These are phyloP conservation scores for Byssochlamys sp. DNA, from an alignment of 2,329 filamentous ascomycete species.

Conservation along the genomic window DNA sequence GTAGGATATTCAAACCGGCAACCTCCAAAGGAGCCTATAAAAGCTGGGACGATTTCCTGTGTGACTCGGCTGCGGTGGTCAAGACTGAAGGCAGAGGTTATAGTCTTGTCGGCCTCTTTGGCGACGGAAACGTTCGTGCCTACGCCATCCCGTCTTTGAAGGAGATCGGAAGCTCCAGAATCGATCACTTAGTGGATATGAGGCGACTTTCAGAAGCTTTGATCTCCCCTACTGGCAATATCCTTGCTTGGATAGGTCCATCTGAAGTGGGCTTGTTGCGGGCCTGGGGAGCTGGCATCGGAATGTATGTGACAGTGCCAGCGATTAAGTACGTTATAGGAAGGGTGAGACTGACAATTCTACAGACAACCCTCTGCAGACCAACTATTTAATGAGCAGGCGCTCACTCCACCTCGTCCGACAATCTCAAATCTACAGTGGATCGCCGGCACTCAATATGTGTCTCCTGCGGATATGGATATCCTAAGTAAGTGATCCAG, in stretches of 20 bases:
- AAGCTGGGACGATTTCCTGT: constrained; percentile 72
- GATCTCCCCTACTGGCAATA: constrained; percentile 67
- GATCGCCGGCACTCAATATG: constrained; percentile 88
- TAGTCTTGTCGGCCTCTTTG: constrained; percentile 74
- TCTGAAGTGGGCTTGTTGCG: constrained; percentile 76
- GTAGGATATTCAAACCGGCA: constrained; percentile 79
- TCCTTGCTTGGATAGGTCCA: constrained; percentile 81
- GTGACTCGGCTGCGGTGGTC: constrained; percentile 68
- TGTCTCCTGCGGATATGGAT: constrained; percentile 80
- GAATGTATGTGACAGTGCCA: constrained; percentile 41
- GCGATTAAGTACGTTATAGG: neutral
- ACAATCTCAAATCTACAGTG: constrained; percentile 94
- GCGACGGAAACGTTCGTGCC: constrained; percentile 67
- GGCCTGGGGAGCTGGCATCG: constrained; percentile 67
- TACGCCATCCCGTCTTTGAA: constrained; percentile 82
- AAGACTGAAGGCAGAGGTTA: constrained; percentile 65
- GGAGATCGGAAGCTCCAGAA: constrained; percentile 61
- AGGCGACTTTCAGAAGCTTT: constrained; percentile 59
- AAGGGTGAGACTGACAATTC: constrained; percentile 8
- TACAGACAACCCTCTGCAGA: constrained; percentile 50
- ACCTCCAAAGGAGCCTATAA: constrained; percentile 84
- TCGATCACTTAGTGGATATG: constrained; percentile 61
- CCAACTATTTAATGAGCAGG: constrained; percentile 66
- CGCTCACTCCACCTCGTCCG: constrained; percentile 65
- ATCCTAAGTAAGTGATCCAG: constrained; percentile 50